phyloP scores from a whole-genome alignment of 139 green algal genomes.

The Chlamydomonas incerta region DNA sequence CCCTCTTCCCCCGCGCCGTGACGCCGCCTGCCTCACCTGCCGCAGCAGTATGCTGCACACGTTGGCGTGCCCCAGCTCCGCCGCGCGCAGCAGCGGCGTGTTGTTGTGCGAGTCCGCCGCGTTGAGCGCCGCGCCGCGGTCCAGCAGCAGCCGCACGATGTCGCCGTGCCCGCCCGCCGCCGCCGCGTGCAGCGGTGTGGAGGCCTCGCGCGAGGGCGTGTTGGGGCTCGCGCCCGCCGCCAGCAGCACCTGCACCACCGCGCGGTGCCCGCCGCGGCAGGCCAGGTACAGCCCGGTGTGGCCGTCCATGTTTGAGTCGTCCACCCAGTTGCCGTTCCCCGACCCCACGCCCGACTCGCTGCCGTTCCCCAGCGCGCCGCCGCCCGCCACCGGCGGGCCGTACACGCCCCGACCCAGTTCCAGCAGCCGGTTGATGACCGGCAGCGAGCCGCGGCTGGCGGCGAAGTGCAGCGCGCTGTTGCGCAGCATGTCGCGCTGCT shows the following conservation, averaged over 20 bases:
- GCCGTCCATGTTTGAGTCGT: conserved; percentile 39
- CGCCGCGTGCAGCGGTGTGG: conserved; percentile 24
- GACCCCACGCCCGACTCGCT: too few species aligned
- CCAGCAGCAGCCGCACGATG: conserved; percentile 41
- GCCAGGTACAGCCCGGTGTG: conserved; percentile 42
- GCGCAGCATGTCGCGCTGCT: conserved; percentile 39
- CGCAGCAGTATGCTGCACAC: conserved; percentile 36
- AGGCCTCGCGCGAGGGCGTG: conserved; percentile 8
- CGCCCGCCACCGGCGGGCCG: too few species aligned
- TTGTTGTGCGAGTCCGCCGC: conserved; percentile 12
- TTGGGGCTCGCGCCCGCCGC: conserved; percentile 21
- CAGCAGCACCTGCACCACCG: conserved; percentile 32
- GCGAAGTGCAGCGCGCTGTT: conserved; percentile 35
- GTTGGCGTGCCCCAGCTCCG: conserved; percentile 38
- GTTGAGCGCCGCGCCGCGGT: conserved; percentile 8
- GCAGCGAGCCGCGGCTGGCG: background rate
- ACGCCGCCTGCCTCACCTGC: background rate
- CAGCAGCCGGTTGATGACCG: conserved; percentile 29
- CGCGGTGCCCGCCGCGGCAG: conserved; percentile 14
- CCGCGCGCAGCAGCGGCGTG: conserved; percentile 36
- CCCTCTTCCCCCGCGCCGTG: too few species aligned
- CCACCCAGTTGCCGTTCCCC: background rate
- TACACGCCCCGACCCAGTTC: background rate
- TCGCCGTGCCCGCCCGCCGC: conserved; percentile 10
- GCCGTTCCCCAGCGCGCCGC: too few species aligned